Conservation (phyloP, 140 eudicot species). For the Oenanthe javanica region DNA sequence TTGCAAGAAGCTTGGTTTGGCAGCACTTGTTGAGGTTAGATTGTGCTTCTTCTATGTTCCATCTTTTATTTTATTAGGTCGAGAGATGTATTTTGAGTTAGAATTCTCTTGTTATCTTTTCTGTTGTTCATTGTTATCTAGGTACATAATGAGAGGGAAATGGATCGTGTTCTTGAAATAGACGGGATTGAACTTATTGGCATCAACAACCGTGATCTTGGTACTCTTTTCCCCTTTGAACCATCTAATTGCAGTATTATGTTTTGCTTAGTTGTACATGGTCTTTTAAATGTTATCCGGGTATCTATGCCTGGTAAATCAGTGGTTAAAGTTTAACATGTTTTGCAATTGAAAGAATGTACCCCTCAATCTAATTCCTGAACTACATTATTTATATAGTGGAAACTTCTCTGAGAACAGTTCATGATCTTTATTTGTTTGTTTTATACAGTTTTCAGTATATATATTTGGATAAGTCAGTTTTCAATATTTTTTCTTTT, state of each 20-base stretch:
- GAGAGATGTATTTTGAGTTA: neutral
- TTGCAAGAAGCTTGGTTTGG: slow-evolving; percentile 73
- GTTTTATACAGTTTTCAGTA: neutral
- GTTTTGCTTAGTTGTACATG: slow-evolving; percentile 2
- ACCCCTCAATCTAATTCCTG: neutral
- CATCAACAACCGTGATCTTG: slow-evolving; percentile 93
- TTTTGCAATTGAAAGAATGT: neutral
- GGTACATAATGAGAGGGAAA: slow-evolving; percentile 97
- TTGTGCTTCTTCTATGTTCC: neutral
- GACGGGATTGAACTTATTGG: slow-evolving; percentile 89
- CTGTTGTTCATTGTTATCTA: slow-evolving; percentile 20
- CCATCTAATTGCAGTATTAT: neutral
- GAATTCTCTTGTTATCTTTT: neutral
- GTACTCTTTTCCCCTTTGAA: slow-evolving; percentile 24
- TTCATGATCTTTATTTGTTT: neutral
- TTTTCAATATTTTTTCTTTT: neutral
- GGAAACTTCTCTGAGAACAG: neutral
- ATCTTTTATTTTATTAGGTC: neutral
- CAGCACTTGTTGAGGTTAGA: slow-evolving; percentile 89
- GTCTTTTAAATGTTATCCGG: neutral
- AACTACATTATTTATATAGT: neutral
- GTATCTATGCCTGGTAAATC: neutral
- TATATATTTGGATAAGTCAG: neutral
- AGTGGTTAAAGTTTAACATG: neutral
- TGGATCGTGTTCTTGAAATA: slow-evolving; percentile 87